Base-by-base conservation (phyloP, 371 early-diverging fungal species). In the Sporodiniella umbellata region DNA sequence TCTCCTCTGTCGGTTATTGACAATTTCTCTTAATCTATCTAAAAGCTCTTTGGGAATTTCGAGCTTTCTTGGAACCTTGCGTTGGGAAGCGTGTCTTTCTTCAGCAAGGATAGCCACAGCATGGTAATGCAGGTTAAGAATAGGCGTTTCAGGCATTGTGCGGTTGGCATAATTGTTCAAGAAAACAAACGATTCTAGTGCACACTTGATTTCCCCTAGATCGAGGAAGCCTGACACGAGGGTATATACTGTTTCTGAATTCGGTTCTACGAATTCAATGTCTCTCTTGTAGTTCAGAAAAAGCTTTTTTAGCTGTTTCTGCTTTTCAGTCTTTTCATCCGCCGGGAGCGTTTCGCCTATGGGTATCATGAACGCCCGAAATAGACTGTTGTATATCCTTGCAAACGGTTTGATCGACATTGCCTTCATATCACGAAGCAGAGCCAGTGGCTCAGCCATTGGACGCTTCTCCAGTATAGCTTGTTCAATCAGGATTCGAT, bases 191-290 rank as follows among this genome's bases (percentile, higher is more conserved):
- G 75, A 61, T 69, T 79, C 56, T 51, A 72, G 50, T 26, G 70
- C 77, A 35, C 57, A 53, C 28, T 58, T 57, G 58, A 64, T 83
- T 52, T 72, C 71, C 33, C 82, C 72, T 60, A 66, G 50, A 73
- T 73, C 75, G 49, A 75, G 76, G 53, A 86, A 45, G 60, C 83
- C 65, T 62, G 64, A 72, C 54, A 86, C 58, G 40, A 77, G 69
- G 63, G 64, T 63, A 67, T 72, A 62, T 64, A 77, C 60, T 35
- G 77, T 77, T 24, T 64, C 64, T 21, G 71, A 70, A 53, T 70
- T 77, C 22, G 69, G 69, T 45, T 60, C 50, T 30, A 70, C 56
- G 28, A 64, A 48, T 14, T 25, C 42, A 15, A 40, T 10, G 7
- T 40, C 40, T 63, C 43, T 43, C 54, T 56, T 67, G 51, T 70